Percentiles rank a stretch among this genome's conserved stretches.
Conservation (phyloP, 2,329 filamentous ascomycete genomes). For the Alternaria brassicae region DNA sequence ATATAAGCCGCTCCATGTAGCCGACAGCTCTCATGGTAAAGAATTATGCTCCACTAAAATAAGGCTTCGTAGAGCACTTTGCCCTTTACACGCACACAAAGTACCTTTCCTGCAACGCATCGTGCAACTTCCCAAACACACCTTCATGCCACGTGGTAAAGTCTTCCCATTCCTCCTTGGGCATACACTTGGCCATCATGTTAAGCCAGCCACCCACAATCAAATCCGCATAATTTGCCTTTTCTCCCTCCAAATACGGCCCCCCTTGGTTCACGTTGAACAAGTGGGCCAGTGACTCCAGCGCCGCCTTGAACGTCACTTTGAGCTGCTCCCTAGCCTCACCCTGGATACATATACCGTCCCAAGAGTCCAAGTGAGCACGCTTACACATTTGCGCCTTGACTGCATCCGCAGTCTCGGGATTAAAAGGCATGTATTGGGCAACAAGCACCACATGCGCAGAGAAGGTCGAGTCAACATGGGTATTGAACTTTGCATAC, state of each 20-base stretch:
- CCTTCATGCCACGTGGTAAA: conserved; percentile 59
- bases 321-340: conserved; percentile 53
- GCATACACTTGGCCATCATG: conserved; percentile 54
- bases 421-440: conserved; percentile 60
- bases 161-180: conserved; percentile 57
- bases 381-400: conserved; percentile 60
- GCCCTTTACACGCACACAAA: conserved; percentile 14
- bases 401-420: conserved; percentile 53
- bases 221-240: conserved; percentile 62
- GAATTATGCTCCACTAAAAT: too few species aligned
- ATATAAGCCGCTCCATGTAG: too few species aligned
- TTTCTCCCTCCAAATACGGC: conserved; percentile 58
- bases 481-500: conserved; percentile 58
- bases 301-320: conserved; percentile 50
- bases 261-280: conserved; percentile 53
- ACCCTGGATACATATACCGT: conserved; percentile 48
- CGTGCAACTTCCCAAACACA: conserved; percentile 59
- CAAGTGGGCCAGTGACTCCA: conserved; percentile 54
- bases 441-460: conserved; percentile 53
- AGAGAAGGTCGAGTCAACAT: conserved; percentile 64
- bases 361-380: conserved; percentile 54
- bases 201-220: conserved; percentile 65
- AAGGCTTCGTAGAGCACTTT: neutral
- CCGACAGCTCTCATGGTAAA: too few species aligned
- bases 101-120: conserved; percentile 49